Percentiles rank a stretch among this genome's conserved stretches.
Evolutionary conservation across 2,329 filamentous ascomycete species (phyloP).

Genomic region (Mycocentrospora acerina): DNA sequence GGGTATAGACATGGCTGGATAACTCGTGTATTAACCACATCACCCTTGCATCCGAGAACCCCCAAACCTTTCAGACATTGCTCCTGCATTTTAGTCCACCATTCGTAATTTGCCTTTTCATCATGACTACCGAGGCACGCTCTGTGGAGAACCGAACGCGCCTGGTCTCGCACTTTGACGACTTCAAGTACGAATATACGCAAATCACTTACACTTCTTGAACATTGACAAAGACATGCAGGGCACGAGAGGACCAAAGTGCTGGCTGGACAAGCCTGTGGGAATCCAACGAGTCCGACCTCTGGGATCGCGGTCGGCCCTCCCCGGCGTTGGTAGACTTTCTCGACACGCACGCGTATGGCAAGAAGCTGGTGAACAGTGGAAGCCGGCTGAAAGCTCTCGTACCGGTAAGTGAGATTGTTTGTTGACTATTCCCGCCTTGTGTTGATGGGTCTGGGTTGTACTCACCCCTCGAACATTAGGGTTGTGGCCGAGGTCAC

Average conservation of each 20-base stretch:
- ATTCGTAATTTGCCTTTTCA: too few species aligned
- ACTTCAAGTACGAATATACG: conserved; percentile 8
- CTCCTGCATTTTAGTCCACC: too few species aligned
- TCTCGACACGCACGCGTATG: conserved; percentile 10
- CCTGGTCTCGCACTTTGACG: conserved; percentile 12
- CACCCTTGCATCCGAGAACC: too few species aligned
- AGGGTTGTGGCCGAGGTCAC: conserved; percentile 74
- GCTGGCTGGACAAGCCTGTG: conserved; percentile 55
- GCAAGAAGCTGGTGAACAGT: conserved; percentile 27
- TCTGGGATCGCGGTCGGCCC: conserved; percentile 57
- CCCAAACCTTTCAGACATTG: too few species aligned
- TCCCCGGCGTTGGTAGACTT: conserved; percentile 52
- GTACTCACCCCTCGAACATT: too few species aligned
- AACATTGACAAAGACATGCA: conserved; percentile 5
- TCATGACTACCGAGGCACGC: conserved; percentile 12
- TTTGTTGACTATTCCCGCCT: too few species aligned
- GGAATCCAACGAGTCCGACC: conserved; percentile 51
- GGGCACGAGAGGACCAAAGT: conserved; percentile 13
- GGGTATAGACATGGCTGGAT: too few species aligned
- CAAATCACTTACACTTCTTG: neutral
- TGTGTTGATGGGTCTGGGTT: too few species aligned
- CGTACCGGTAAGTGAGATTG: conserved; percentile 54
- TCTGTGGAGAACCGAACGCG: conserved; percentile 12
- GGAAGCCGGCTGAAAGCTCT: conserved; percentile 58
- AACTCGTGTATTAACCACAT: too few species aligned